Conservation (phyloP, 371 early-diverging fungal genomes). For the Mucor racemosus region DNA sequence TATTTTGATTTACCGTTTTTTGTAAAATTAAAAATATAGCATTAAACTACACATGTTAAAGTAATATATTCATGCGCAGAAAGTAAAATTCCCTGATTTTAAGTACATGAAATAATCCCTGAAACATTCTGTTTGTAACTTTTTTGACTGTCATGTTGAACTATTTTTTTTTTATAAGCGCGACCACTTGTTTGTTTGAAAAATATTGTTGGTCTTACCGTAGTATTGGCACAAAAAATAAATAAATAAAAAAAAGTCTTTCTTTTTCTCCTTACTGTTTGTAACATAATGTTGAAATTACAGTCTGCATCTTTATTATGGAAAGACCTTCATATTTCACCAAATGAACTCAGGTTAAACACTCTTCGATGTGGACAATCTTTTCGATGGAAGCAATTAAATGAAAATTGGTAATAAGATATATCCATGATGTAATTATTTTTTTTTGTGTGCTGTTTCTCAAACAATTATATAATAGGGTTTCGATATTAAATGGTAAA, state of each 20-base stretch:
- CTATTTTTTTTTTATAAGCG: not conserved
- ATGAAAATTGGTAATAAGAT: slow-evolving; percentile 38
- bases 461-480: slow-evolving; percentile 13
- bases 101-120: no score
- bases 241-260: no score
- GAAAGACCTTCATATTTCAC: slow-evolving; percentile 62
- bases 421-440: slow-evolving; percentile 26
- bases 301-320: slow-evolving; percentile 41
- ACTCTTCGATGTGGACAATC: slow-evolving; percentile 89
- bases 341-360: slow-evolving; percentile 75
- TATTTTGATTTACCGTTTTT: no score
- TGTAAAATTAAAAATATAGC: no score
- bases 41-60: no score
- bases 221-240: not conserved
- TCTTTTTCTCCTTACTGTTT: no score
- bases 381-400: slow-evolving; percentile 80
- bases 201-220: not conserved
- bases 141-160: no score
- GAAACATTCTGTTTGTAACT: no score
- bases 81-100: no score
- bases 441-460: not conserved
- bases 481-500: slow-evolving; percentile 29
- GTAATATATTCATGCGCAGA: no score
- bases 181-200: not conserved
- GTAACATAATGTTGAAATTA: not conserved